These are phyloP conservation scores for Talaromyces sp. DNA, from an alignment of 2,329 filamentous ascomycete species.

Conservation along the genomic window DNA sequence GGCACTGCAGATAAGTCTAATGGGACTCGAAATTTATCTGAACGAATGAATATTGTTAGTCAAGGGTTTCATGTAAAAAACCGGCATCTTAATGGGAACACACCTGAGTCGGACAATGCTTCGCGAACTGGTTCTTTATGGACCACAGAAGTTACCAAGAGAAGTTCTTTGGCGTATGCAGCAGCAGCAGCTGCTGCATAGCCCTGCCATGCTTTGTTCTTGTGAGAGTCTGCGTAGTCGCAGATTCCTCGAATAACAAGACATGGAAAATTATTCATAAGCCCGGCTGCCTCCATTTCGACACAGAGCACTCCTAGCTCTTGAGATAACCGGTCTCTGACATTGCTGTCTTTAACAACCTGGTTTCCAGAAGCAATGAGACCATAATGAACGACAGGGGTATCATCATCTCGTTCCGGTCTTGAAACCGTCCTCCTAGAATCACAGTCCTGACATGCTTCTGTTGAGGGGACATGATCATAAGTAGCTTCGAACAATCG, in stretches of 20 bases:
- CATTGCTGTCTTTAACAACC: slow-evolving; percentile 13
- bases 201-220: slow-evolving; percentile 12
- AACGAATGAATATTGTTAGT: background rate
- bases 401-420: background rate
- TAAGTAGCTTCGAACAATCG: background rate
- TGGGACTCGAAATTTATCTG: background rate
- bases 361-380: slow-evolving; percentile 16
- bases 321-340: slow-evolving; percentile 9
- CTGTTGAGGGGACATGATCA: background rate
- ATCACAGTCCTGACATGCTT: background rate
- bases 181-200: slow-evolving; percentile 12
- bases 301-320: background rate
- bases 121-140: background rate
- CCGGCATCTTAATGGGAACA: background rate
- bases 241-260: slow-evolving; percentile 16
- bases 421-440: background rate
- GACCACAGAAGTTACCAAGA: background rate
- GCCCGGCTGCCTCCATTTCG: slow-evolving; percentile 8
- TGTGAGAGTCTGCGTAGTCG: slow-evolving; percentile 15
- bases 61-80: background rate
- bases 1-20: background rate
- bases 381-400: slow-evolving; percentile 17
- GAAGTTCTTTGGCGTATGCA: slow-evolving; percentile 13
- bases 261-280: slow-evolving; percentile 12
- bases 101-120: background rate